Evolutionary conservation across 108 stramenopile species (phyloP).

Genomic region (Parietichytrium sp.): DNA sequence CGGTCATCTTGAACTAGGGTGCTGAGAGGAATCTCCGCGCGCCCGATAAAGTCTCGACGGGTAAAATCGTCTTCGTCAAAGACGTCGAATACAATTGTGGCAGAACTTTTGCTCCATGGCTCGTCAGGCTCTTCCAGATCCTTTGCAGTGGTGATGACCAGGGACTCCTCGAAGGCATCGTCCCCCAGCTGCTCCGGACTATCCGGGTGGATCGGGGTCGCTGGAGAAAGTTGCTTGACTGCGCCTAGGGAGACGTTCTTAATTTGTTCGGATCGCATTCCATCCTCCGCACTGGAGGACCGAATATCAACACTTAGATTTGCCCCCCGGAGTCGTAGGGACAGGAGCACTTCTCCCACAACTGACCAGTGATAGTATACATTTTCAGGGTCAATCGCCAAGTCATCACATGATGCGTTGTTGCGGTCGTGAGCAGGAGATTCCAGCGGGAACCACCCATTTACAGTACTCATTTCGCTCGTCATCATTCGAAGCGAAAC

Average conservation of each 20-base stretch:
- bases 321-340: too few species aligned
- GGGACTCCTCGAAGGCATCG: not conserved
- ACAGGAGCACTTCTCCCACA: too few species aligned
- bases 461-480: not conserved
- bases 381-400: too few species aligned
- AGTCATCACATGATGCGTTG: too few species aligned
- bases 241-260: not conserved
- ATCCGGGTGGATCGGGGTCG: not conserved
- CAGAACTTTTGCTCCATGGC: not conserved
- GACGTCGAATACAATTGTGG: conserved; percentile 12
- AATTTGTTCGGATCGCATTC: too few species aligned
- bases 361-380: too few species aligned
- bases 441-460: conserved; percentile 12
- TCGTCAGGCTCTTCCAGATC: not conserved
- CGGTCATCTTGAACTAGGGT: not conserved
- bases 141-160: not conserved
- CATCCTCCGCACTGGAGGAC: too few species aligned
- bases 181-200: not conserved
- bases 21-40: conserved; percentile 3
- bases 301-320: too few species aligned
- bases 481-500: not conserved
- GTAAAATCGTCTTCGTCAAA: conserved; percentile 36
- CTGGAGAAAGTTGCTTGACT: not conserved
- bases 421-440: too few species aligned
- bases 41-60: conserved; percentile 11